Conservation (phyloP, 495 filamentous ascomycete species). For the Penicillium egyptiacum region DNA sequence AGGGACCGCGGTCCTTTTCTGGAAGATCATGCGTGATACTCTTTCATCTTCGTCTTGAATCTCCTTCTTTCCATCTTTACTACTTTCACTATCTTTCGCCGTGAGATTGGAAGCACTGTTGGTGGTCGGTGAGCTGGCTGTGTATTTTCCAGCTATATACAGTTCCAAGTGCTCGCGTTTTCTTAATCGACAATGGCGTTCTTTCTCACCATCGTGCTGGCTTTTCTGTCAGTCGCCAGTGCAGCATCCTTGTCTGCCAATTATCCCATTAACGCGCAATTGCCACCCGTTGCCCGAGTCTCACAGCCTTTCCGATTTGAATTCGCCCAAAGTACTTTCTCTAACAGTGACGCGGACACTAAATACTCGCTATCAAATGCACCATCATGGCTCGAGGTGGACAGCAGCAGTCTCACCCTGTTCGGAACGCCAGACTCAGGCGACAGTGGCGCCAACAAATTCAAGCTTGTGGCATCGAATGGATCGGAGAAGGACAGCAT, state of each 20-base stretch:
- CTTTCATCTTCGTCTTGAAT: slow-evolving; percentile 18
- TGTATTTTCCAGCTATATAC: slow-evolving; percentile 17
- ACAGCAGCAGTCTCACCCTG: slow-evolving; percentile 59
- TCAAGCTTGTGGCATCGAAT: slow-evolving; percentile 64
- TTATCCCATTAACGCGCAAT: slow-evolving; percentile 74
- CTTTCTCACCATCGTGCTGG: slow-evolving; percentile 32
- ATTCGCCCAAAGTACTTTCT: slow-evolving; percentile 69
- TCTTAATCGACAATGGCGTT: slow-evolving; percentile 32
- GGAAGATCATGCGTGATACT: slow-evolving; percentile 25
- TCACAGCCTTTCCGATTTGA: slow-evolving; percentile 63
- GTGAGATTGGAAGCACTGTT: slow-evolving; percentile 11
- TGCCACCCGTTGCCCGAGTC: slow-evolving; percentile 71
- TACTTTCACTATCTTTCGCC: slow-evolving; percentile 14
- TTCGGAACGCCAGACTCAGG: slow-evolving; percentile 61
- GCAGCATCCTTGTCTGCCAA: slow-evolving; percentile 51
- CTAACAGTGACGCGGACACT: slow-evolving; percentile 49
- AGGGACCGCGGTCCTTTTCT: slow-evolving; percentile 25
- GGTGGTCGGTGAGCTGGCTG: slow-evolving; percentile 20
- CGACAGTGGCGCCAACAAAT: slow-evolving; percentile 55
- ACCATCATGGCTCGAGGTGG: slow-evolving; percentile 69
- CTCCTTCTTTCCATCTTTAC: slow-evolving; percentile 20
- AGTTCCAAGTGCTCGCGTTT: slow-evolving; percentile 17
- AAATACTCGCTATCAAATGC: slow-evolving; percentile 62
- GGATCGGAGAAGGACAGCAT: slow-evolving; percentile 54
- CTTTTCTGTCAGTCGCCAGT: slow-evolving; percentile 34